Base-by-base conservation (phyloP, 495 filamentous ascomycete species). In the Sphaerosporella brunnea region DNA sequence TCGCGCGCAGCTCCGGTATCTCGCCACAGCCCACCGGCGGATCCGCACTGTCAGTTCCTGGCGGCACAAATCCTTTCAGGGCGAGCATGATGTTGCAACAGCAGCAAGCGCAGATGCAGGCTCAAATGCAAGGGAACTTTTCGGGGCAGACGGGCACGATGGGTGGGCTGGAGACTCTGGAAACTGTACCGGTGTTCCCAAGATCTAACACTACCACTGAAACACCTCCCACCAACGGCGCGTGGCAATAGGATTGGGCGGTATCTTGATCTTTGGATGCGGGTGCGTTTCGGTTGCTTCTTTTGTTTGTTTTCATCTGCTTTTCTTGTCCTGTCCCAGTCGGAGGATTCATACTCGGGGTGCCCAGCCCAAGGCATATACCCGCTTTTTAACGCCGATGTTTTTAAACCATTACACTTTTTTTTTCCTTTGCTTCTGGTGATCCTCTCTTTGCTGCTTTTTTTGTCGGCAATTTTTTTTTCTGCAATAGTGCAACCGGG, bases 1-100 rank as follows among this genome's bases (percentile, higher is more conserved):
- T 84, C 52, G 75, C 79, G 0, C 55, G 68, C 52, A 61, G 60
- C 56, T 1, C 62, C 34, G 61, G 59, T 16, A 49, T 34, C 2
- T 49, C 47, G 18, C 68, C 69, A 21, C 66, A 69, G 20, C 68
- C 73, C 2, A 66, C 65, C 40, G 51, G 53, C 20, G 61, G 61
- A 13, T 64, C 53, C 1, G 61, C 60, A 2, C 65, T 80, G 13
- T 65, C 69, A 3, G 45, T 66, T 71, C 93, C 90, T 1, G 88
- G 86, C 5, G 86, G 77, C 56, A 96, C 88, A 13, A 96, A 96
- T 61, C 88, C 88, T 1, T 95, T 96, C 73, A 73, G 88, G 56
- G 72, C 77, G 28, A 93, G 84, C 1, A 86, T 87, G 0, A 70
- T 79, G 61, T 80, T 82, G 11, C 94, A 90, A 83, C 87, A 93